These are phyloP conservation scores for Sphagnurus paluster DNA, from an alignment of 1,284 basidiomycete genomes.

Conservation along the genomic window DNA sequence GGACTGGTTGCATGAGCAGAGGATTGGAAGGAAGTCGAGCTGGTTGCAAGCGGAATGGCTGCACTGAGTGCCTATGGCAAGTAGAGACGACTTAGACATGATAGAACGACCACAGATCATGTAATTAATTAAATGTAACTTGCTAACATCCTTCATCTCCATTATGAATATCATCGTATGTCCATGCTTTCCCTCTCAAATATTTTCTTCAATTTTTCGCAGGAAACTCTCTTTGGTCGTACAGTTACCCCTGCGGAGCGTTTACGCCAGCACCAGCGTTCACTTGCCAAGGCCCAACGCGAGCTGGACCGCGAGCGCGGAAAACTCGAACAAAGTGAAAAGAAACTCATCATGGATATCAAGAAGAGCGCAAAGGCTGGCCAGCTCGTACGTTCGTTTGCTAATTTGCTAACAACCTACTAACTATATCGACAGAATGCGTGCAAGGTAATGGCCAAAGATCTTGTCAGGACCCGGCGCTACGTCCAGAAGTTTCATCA, in stretches of 20 bases:
- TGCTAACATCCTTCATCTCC: conserved; percentile 18
- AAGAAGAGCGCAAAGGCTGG: conserved; percentile 96
- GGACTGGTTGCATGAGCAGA: conserved; percentile 49
- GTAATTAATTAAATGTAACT: too few relatives aligned
- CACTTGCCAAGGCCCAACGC: conserved; percentile 94
- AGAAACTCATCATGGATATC: conserved; percentile 92
- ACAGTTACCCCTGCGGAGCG: conserved; percentile 95
- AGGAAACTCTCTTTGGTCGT: conserved; percentile 95
- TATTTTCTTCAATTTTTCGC: conserved; percentile 13
- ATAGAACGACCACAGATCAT: too few relatives aligned
- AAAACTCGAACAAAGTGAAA: conserved; percentile 95
- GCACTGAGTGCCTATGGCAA: conserved; percentile 53
- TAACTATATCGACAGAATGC: conserved; percentile 70
- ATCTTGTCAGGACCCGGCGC: conserved; percentile 92
- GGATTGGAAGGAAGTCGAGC: conserved; percentile 67
- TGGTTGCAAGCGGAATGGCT: conserved; percentile 49
- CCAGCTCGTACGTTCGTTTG: conserved; percentile 76
- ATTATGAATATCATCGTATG: conserved; percentile 76
- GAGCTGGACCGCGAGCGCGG: conserved; percentile 94
- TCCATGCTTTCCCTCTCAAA: conserved; percentile 14
- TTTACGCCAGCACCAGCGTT: conserved; percentile 93
- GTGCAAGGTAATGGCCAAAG: conserved; percentile 99
- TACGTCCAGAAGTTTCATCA: conserved; percentile 99
- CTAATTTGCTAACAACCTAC: conserved; percentile 6
- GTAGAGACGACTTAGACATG: conserved; percentile 21